Evolutionary conservation across 2,329 filamentous ascomycete species (phyloP), one percentile per base, ranked within the genome.

Genomic region (Lithohypha guttulata): DNA sequence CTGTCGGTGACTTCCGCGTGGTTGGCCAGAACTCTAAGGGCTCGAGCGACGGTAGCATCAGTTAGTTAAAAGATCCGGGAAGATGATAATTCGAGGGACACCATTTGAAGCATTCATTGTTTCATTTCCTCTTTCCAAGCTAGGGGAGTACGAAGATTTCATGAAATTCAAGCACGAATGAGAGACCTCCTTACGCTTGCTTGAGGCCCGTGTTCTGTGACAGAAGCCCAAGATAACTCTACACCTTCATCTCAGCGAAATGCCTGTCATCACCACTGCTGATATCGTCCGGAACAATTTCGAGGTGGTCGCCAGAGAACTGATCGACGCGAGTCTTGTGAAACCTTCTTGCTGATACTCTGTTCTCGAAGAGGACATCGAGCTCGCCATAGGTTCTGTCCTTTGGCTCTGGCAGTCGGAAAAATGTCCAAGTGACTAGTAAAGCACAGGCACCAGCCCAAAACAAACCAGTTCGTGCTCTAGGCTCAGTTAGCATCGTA

Each of bases 331-430:
- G 22, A 4, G 55, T 58, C 2, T 50, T 43, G 7, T 45, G 47
- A 21, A 61, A 66, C 36, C 60, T 56, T 8, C 61, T 51, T 5
- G 62, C 62, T 5, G 52, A 39, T 5, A 64, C 47, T 4, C 49
- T 44, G 17, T 50, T 49, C 44, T 62, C 59, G 42, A 66, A 66
- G 22, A 66, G 52, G 29, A 62, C 47, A 45, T 66, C 62, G 18
- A 65, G 44, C 44, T 64, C 62, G 6, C 51, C 59, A 42, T 57
- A 61, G 1, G 60, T 61, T 8, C 59, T 52, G 9, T 53, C 56
- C 48, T 61, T 64, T 2, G 61, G 54, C 49, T 66, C 64, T 0
- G 63, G 63, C 2, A 65, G 42, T 2, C 62, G 48, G 42, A 64
- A 65, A 45, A 48, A 66, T 2, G 53, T 53, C 62, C 61, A 67